Evolutionary conservation across 2,329 filamentous ascomycete species (phyloP), one percentile per base, ranked within the genome.

Genomic region (Calonectria hongkongensis): DNA sequence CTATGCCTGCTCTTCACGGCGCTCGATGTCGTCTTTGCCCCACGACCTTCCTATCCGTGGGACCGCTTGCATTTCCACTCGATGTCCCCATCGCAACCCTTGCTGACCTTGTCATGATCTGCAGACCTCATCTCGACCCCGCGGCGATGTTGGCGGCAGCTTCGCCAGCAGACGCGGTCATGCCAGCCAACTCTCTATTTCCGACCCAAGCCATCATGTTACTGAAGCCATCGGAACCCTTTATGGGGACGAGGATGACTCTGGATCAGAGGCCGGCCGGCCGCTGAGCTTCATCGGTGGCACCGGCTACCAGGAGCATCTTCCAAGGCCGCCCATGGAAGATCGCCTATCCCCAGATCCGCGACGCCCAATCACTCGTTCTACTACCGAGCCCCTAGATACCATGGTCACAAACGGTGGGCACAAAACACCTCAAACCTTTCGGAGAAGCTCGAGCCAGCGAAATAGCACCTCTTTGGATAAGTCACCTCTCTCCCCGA

Each of bases 191-290:
- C 86, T 91, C 64, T 92, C 90, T 70, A 92, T 98, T 83, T 97
- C 94, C 84, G 95, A 98, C 85, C 94, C 96, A 73, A 95, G 90
- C 85, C 95, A 98, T 86, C 96, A 98, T 90, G 95, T 98, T 82
- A 98, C 95, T 70, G 96, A 98, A 84, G 94, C 95, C 72, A 98
- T 98, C 84, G 95, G 95, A 66, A 95, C 95, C 79, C 91, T 98
- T 85, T 98, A 98, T 85, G 94, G 94, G 80, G 93, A 95, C 81
- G 91, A 92, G 80, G 91, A 92, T 77, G 91, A 94, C 78, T 90
- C 85, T 2, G 89, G 91, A 76, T 90, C 84, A 18, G 86, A 87
- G 72, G 84, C 85, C 69, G 84, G 86, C 48, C 91, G 94, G 56
- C 94, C 94, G 43, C 85, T 96, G 79, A 96, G 94, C 86, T 97